Evolutionary conservation across 768 basidiomycete genomes (phyloP).

Genomic region (Auricularia auricula-judae): DNA sequence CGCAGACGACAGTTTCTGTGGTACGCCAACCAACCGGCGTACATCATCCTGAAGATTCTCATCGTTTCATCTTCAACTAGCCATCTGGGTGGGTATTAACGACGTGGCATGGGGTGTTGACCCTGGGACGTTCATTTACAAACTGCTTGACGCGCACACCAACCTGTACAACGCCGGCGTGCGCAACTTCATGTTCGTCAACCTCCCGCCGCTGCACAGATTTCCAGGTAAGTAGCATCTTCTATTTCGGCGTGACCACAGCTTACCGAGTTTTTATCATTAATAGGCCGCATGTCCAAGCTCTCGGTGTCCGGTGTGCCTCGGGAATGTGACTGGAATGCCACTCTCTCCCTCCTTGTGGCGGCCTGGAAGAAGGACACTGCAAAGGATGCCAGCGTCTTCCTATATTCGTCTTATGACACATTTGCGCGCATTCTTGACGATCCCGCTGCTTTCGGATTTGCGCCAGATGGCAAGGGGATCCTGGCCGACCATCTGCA

Average conservation of each 20-base stretch:
- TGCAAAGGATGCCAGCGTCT: constrained; percentile 28
- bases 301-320: not conserved
- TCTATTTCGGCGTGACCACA: not conserved
- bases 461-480: constrained; percentile 20
- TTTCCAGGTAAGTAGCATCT: not conserved
- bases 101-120: not conserved
- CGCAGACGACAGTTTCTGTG: not conserved
- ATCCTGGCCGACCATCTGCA: constrained; percentile 36
- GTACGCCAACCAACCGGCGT: not conserved
- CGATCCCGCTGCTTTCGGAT: constrained; percentile 30
- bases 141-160: not conserved
- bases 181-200: not conserved
- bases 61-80: not conserved
- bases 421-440: constrained; percentile 38
- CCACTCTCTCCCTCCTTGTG: not conserved
- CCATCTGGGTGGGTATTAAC: not conserved
- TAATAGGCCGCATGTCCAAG: not conserved
- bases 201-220: not conserved
- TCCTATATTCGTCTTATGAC: constrained; percentile 39
- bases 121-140: not conserved
- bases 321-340: not conserved
- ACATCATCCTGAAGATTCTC: not conserved
- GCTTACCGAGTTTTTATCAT: not conserved
- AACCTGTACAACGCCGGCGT: not conserved
- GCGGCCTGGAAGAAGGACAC: not conserved